Percentiles rank a stretch among this genome's conserved stretches.
Evolutionary conservation across 768 basidiomycete species (phyloP).

Genomic region (Leccinum incarnatum): DNA sequence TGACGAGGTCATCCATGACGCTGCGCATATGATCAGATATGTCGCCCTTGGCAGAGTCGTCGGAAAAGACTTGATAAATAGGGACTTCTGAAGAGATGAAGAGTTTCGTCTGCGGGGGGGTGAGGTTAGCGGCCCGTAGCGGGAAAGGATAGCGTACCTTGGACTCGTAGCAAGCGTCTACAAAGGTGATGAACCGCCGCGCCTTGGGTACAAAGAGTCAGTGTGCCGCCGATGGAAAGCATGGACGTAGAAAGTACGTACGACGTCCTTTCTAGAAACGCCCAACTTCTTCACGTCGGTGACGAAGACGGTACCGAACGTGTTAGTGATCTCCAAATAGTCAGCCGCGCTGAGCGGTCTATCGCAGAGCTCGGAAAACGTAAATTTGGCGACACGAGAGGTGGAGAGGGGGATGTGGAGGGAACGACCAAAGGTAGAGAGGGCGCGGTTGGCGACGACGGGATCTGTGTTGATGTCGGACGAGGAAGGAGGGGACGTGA

Average conservation of each 20-base stretch:
- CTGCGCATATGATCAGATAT: conserved; percentile 85
- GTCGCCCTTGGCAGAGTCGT: conserved; percentile 46
- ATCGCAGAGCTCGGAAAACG: conserved; percentile 84
- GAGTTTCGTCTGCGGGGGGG: conserved; percentile 65
- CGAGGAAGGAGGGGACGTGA: conserved; percentile 51
- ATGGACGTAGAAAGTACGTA: conserved; percentile 27
- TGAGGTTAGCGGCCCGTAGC: background rate
- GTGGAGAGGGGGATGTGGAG: conserved; percentile 79
- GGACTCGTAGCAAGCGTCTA: conserved; percentile 95
- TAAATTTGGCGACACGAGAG: conserved; percentile 77
- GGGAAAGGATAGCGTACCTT: conserved; percentile 46
- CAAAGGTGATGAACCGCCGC: conserved; percentile 94
- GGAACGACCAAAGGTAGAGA: conserved; percentile 87
- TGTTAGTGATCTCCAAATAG: conserved; percentile 89
- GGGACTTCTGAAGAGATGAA: conserved; percentile 93
- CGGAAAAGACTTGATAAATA: conserved; percentile 86
- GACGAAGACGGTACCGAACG: conserved; percentile 88
- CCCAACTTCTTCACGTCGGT: conserved; percentile 87
- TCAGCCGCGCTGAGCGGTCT: conserved; percentile 91
- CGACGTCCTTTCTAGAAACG: conserved; percentile 82
- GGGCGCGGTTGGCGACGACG: conserved; percentile 55
- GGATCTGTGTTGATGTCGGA: conserved; percentile 32
- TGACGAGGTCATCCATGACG: conserved; percentile 94
- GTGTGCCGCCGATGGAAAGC: background rate
- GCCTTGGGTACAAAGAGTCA: conserved; percentile 47